Evolutionary conservation across 805 yeast genomes (phyloP), one percentile per base, ranked within the genome.

Genomic region (Lachancea sp.): DNA sequence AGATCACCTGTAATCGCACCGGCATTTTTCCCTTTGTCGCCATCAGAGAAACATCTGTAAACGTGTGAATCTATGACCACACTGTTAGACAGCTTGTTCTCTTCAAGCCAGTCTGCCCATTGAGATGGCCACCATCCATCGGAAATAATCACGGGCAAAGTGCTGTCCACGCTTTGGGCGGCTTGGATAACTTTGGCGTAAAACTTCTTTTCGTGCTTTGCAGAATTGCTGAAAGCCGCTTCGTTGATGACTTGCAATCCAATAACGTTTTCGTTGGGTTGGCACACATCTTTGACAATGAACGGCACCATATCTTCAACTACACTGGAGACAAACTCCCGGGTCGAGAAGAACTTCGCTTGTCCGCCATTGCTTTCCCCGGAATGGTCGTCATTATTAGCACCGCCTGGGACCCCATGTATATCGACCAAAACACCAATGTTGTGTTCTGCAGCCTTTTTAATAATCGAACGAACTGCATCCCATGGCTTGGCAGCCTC

Each of bases 101-200:
- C 53, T 12, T 56, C 46, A 7, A 86, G 60, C 80, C 83, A 84
- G 45, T 77, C 67, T 18, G 72, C 79, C 85, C 88, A 85, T 55
- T 77, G 84, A 48, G 74, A 74, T 4, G 92, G 74, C 80, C 87
- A 81, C 97, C 97, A 92, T 3, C 95, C 95, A 58, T 90, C 97
- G 2, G 96, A 85, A 25, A 90, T 83, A 13, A 83, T 65, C 5
- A 90, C 68, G 0, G 96, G 96, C 24, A 87, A 61, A 2, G 61
- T 61, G 1, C 59, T 35, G 54, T 85, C 82, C 12, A 69, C 65
- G 16, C 61, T 56, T 22, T 90, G 68, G 31, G 90, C 80, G 29
- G 71, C 70, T 24, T 68, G 66, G 26, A 77, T 65, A 0, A 95
- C 95, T 15, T 74, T 71, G 8, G 69, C 52, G 56, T 89, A 89